phyloP scores from a whole-genome alignment of 768 basidiomycete species.

The Leccinum ochraceum region DNA sequence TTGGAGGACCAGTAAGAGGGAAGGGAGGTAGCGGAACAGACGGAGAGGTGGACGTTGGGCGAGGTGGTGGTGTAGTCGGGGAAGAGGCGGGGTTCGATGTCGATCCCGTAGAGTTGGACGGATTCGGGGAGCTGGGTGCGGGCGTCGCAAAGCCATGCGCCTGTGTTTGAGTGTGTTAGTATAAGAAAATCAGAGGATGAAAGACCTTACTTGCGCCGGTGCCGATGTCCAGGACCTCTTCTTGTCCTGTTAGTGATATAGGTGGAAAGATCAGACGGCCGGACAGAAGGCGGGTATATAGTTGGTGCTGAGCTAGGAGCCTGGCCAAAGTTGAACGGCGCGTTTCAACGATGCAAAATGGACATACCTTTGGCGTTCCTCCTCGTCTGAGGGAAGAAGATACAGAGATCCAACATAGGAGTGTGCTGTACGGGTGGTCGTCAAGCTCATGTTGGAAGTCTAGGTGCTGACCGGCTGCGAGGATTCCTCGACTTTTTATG shows the following conservation, averaged over 20 bases:
- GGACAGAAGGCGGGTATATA: slow-evolving; percentile 24
- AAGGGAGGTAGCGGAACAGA: too few relatives aligned
- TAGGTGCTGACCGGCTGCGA: not conserved
- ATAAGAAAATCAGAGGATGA: too few relatives aligned
- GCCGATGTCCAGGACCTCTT: slow-evolving; percentile 26
- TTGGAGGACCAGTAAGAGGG: too few relatives aligned
- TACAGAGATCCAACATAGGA: slow-evolving; percentile 24
- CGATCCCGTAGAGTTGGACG: too few relatives aligned
- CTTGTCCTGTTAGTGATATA: slow-evolving; percentile 12
- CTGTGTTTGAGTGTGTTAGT: too few relatives aligned
- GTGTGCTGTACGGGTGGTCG: slow-evolving; percentile 15
- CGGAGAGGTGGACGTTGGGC: too few relatives aligned
- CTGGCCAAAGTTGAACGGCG: slow-evolving; percentile 1
- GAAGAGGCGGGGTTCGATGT: too few relatives aligned
- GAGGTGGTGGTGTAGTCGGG: too few relatives aligned
- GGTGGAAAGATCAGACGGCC: slow-evolving; percentile 25
- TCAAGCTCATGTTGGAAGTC: slow-evolving; percentile 10
- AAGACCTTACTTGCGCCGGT: slow-evolving; percentile 20
- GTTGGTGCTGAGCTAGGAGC: slow-evolving; percentile 18
- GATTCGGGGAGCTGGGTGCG: too few relatives aligned
- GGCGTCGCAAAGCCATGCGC: too few relatives aligned
- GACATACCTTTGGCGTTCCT: slow-evolving; percentile 26
- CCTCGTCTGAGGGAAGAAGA: slow-evolving; percentile 28
- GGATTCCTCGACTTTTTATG: not conserved
- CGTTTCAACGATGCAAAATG: not conserved